These are phyloP conservation scores for Zymoseptoria ardabiliae DNA, from an alignment of 2,329 filamentous ascomycete genomes.

Conservation along the genomic window DNA sequence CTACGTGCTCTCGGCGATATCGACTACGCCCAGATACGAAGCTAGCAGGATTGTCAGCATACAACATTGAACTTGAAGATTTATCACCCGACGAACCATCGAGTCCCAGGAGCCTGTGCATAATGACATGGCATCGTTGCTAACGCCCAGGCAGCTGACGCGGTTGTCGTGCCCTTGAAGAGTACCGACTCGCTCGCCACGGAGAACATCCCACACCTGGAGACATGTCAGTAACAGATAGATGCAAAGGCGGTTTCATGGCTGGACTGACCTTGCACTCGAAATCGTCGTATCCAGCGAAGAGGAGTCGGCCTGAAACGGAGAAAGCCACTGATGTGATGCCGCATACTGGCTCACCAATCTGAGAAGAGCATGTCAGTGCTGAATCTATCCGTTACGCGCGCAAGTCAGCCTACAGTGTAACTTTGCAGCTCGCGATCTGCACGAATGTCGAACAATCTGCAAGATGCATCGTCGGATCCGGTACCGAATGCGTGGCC, in stretches of 20 bases:
- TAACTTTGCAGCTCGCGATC: constrained; percentile 71
- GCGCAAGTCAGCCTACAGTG: constrained; percentile 43
- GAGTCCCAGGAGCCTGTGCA: constrained; percentile 99
- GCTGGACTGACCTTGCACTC: constrained; percentile 82
- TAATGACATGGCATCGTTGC: constrained; percentile 97
- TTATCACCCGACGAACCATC: constrained; percentile 58
- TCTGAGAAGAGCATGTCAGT: constrained; percentile 47
- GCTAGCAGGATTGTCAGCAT: constrained; percentile 25
- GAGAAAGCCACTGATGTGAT: constrained; percentile 98
- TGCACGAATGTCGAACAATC: constrained; percentile 94
- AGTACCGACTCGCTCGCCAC: constrained; percentile 93
- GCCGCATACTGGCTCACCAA: constrained; percentile 92
- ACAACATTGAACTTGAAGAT: background rate
- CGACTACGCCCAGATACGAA: constrained; percentile 46
- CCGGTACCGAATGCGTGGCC: constrained; percentile 97
- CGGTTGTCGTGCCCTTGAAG: constrained; percentile 97
- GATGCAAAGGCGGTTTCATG: background rate
- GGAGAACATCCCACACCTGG: constrained; percentile 95
- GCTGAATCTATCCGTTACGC: background rate
- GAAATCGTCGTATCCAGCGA: constrained; percentile 97
- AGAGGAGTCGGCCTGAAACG: constrained; percentile 87
- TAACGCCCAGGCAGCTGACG: constrained; percentile 96
- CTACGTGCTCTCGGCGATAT: constrained; percentile 1
- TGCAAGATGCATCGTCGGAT: constrained; percentile 94
- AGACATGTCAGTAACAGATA: constrained; percentile 5